Conservation (phyloP, 441 rosid species). For the Adansonia gregorii region DNA sequence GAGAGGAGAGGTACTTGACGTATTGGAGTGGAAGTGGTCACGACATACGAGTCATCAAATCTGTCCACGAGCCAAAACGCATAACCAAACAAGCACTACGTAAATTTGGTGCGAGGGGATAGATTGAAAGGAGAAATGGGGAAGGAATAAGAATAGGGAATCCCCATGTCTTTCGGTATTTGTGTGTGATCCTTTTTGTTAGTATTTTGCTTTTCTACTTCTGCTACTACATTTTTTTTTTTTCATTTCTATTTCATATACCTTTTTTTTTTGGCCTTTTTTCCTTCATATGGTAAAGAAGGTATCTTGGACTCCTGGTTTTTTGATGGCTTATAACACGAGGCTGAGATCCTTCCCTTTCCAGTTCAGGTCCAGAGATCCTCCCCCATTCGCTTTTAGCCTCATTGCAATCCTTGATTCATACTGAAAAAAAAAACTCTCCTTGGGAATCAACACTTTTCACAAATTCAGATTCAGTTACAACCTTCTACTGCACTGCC, state of each 20-base stretch:
- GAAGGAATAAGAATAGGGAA: not conserved
- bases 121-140: not conserved
- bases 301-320: not conserved
- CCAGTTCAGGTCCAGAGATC: constrained; percentile 17
- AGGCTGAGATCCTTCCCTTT: constrained; percentile 32
- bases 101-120: not conserved
- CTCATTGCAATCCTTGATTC: constrained; percentile 24
- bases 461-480: constrained; percentile 32
- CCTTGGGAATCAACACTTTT: constrained; percentile 27
- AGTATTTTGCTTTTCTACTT: not conserved
- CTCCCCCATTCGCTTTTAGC: constrained; percentile 31
- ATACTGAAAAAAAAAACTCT: too few species aligned
- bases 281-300: too few species aligned
- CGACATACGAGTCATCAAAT: too few species aligned
- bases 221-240: not conserved
- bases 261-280: too few species aligned
- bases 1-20: constrained; percentile 32
- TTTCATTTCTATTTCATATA: not conserved
- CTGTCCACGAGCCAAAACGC: constrained; percentile 13
- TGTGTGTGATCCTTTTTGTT: constrained; percentile 29
- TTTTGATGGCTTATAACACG: constrained; percentile 39
- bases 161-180: constrained; percentile 20
- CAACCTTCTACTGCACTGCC: constrained; percentile 19
- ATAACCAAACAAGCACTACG: not conserved
- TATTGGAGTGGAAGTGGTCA: constrained; percentile 38